Conservation (phyloP, 257 asterid genomes). For the Ballota nigra region DNA sequence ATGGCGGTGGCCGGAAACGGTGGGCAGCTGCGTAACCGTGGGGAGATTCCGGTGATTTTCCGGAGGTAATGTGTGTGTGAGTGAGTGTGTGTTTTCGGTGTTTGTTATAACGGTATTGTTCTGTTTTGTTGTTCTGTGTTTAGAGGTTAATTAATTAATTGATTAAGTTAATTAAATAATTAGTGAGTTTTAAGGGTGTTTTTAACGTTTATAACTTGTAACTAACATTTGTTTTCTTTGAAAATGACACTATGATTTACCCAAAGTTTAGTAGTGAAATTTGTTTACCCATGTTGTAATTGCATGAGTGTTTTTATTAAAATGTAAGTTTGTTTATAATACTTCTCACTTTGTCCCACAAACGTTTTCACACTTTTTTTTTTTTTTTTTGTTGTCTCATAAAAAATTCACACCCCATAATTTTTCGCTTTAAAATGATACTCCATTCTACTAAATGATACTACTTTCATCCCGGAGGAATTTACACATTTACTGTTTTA, state of each 20-base stretch:
- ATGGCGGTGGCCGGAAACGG: slow-evolving; percentile 79
- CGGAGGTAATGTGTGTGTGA: slow-evolving; percentile 52
- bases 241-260: background rate
- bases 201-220: slow-evolving; percentile 22
- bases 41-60: slow-evolving; percentile 65
- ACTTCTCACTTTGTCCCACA: too few relatives aligned
- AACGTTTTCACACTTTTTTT: too few relatives aligned
- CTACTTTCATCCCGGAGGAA: too few relatives aligned
- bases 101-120: slow-evolving; percentile 46
- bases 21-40: slow-evolving; percentile 83
- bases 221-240: slow-evolving; percentile 14
- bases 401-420: too few relatives aligned
- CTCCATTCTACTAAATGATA: too few relatives aligned
- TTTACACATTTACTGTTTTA: too few relatives aligned
- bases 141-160: background rate
- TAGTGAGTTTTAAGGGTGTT: background rate
- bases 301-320: too few relatives aligned
- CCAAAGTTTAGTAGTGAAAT: too few relatives aligned
- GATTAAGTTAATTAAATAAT: background rate
- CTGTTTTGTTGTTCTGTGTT: slow-evolving; percentile 43
- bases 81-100: background rate
- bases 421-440: too few relatives aligned
- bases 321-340: too few relatives aligned
- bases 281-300: too few relatives aligned
- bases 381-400: too few relatives aligned